Percentiles rank a stretch among this genome's conserved stretches.
phyloP scores from a whole-genome alignment of 2,329 filamentous ascomycete genomes.

The Cladosporium sp. region DNA sequence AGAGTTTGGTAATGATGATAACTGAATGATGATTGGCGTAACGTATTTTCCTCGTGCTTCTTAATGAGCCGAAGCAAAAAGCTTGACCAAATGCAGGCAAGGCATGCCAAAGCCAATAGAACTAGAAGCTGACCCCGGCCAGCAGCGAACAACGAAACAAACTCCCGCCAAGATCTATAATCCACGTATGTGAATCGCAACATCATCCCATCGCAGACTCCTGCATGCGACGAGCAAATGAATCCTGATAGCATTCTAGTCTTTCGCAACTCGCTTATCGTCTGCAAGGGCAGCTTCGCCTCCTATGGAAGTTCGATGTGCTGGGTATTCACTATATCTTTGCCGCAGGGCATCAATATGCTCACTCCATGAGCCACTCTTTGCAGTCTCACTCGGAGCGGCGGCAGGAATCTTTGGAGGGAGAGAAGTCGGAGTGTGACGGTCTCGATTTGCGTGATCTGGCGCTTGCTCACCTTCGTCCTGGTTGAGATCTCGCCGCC shows the following conservation, averaged over 20 bases:
- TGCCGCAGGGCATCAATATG: conserved; percentile 19
- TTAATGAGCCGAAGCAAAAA: neutral
- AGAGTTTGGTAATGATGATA: too few relatives aligned
- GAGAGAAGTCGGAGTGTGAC: neutral
- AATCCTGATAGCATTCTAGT: neutral
- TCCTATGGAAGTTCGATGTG: neutral
- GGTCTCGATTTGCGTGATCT: conserved; percentile 18
- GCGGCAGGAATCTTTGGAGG: neutral
- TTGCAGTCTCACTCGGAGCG: neutral
- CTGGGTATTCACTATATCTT: conserved; percentile 19
- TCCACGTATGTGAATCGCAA: neutral
- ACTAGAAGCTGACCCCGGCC: neutral
- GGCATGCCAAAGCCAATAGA: neutral
- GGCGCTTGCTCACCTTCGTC: neutral
- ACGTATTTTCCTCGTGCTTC: neutral
- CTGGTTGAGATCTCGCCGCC: conserved; percentile 9
- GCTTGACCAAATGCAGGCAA: neutral
- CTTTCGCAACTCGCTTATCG: conserved; percentile 1
- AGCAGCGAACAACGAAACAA: neutral
- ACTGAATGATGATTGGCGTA: neutral
- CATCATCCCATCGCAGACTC: neutral
- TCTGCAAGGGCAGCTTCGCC: conserved; percentile 9
- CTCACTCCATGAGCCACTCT: neutral
- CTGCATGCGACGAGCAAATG: too few relatives aligned
- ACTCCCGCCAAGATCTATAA: neutral